Percentiles rank a stretch among this genome's conserved stretches.
These are phyloP conservation scores for Gillenia trifoliata DNA, from an alignment of 306 rosid species.

Conservation along the genomic window DNA sequence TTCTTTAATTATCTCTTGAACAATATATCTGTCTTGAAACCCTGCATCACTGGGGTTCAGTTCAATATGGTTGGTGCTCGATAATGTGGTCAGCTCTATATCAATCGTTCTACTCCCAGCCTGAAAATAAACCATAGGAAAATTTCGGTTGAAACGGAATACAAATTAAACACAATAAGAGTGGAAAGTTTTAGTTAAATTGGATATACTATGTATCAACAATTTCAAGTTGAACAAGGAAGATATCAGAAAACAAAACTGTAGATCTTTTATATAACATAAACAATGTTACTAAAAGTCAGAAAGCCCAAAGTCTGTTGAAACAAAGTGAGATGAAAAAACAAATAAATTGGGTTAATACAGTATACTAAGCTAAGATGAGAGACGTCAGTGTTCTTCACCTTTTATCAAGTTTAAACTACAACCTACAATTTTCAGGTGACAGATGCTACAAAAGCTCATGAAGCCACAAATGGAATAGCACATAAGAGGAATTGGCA, in stretches of 20 bases:
- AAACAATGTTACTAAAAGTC: background rate
- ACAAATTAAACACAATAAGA: background rate
- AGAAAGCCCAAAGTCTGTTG: background rate
- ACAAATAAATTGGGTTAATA: background rate
- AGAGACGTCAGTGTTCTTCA: background rate
- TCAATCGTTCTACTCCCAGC: slow-evolving; percentile 94
- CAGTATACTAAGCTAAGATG: background rate
- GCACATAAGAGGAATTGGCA: no score
- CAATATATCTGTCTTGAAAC: slow-evolving; percentile 85
- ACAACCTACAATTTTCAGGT: no score
- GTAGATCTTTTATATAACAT: background rate
- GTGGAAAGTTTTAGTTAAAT: background rate
- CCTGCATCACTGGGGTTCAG: slow-evolving; percentile 94
- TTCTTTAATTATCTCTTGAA: slow-evolving; percentile 93
- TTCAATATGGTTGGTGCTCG: slow-evolving; percentile 85
- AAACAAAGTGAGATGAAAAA: background rate
- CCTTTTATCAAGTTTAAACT: background rate
- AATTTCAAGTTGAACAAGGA: background rate
- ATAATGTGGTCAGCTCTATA: slow-evolving; percentile 78
- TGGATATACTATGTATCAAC: background rate
- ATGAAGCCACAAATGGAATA: no score
- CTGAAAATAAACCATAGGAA: slow-evolving; percentile 35
- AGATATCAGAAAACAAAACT: background rate
- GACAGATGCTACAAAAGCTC: no score
- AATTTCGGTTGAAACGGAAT: background rate